Evolutionary conservation across 1,284 basidiomycete genomes (phyloP).

Genomic region (Thelephora terrestris): DNA sequence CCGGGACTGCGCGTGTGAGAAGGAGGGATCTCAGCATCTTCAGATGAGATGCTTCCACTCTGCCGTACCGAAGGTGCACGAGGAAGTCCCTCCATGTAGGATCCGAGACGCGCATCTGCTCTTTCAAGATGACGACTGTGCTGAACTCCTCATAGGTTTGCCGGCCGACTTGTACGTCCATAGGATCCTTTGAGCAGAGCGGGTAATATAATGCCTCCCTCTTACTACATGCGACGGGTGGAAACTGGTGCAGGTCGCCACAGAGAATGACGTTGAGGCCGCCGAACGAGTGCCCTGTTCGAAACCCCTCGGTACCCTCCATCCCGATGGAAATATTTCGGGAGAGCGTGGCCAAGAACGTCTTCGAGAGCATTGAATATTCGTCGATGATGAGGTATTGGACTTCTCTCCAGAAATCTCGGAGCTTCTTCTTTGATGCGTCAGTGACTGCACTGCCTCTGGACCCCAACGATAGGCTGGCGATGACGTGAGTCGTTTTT

Average conservation of each 20-base stretch:
- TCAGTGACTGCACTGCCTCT: not conserved
- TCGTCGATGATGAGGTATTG: conserved; percentile 25
- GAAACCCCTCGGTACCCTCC: not conserved
- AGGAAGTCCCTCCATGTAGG: conserved; percentile 25
- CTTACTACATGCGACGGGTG: conserved; percentile 19
- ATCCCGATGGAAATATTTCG: conserved; percentile 13
- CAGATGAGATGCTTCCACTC: conserved; percentile 18
- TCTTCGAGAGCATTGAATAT: conserved; percentile 23
- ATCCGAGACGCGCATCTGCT: conserved; percentile 27
- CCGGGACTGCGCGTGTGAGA: too few relatives aligned
- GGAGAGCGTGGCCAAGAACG: conserved; percentile 19
- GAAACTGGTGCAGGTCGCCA: conserved; percentile 34
- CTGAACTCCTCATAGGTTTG: conserved; percentile 26
- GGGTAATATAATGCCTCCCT: conserved; percentile 17
- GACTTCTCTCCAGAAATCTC: conserved; percentile 12
- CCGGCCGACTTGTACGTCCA: conserved; percentile 2
- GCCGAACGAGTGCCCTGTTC: conserved; percentile 19
- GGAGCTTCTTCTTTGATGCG: conserved; percentile 5
- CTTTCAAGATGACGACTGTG: conserved; percentile 24
- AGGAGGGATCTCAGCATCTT: conserved; percentile 19
- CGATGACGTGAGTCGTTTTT: conserved; percentile 16
- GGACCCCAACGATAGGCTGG: conserved; percentile 6
- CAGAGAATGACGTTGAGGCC: conserved; percentile 28
- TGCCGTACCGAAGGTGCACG: conserved; percentile 18
- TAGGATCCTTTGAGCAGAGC: not conserved